Evolutionary conservation across 306 rosid genomes (phyloP).

Genomic region (Castanospermum australe): DNA sequence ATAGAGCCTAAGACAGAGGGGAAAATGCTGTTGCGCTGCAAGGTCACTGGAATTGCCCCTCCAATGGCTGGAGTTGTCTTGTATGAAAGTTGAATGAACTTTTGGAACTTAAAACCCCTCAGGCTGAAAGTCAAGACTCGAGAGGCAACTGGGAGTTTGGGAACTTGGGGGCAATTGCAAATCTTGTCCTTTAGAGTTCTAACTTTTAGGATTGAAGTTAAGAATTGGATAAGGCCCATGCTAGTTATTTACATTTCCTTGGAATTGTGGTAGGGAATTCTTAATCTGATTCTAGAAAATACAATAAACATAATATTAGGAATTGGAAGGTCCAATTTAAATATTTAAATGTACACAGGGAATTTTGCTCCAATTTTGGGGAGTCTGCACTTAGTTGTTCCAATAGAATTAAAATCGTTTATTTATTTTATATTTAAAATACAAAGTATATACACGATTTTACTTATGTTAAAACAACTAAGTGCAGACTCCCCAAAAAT

Average conservation of each 20-base stretch:
- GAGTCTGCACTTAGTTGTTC: not conserved
- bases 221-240: not conserved
- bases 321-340: not conserved
- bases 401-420: not conserved
- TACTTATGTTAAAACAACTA: slow-evolving; percentile 5
- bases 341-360: not conserved
- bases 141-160: no score
- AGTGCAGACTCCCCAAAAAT: not conserved
- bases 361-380: not conserved
- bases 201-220: no score
- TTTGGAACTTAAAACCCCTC: no score
- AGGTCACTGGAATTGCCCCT: no score
- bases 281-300: slow-evolving; percentile 2
- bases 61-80: no score
- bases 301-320: not conserved
- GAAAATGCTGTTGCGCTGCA: no score
- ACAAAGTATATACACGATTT: not conserved
- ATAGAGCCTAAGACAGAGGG: no score
- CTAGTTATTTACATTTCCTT: not conserved
- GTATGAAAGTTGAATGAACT: no score
- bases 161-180: no score
- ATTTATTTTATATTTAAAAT: not conserved
- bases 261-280: not conserved
- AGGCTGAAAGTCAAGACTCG: no score
- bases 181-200: no score